Conservation (phyloP, 257 asterid species). For the Capsicum baccatum region DNA sequence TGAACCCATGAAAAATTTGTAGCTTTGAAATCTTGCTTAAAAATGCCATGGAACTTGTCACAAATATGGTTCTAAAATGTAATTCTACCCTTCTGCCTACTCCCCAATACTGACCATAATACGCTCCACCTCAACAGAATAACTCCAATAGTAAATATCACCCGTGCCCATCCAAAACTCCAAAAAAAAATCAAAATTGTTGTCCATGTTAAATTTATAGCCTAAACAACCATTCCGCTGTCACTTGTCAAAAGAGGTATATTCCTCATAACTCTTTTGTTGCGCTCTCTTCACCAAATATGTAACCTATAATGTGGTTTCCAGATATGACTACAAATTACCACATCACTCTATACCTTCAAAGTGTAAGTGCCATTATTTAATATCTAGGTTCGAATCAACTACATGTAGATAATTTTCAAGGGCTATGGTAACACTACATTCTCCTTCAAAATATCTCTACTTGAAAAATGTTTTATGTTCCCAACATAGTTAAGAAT, state of each 20-base stretch:
- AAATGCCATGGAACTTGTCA: neutral
- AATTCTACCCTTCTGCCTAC: too few relatives aligned
- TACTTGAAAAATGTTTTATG: too few relatives aligned
- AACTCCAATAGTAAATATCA: too few relatives aligned
- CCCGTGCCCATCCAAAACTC: too few relatives aligned
- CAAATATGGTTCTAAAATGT: neutral
- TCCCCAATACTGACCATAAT: too few relatives aligned
- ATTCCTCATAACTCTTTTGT: neutral
- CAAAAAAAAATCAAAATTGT: too few relatives aligned
- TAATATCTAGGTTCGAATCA: neutral
- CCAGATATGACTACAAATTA: neutral
- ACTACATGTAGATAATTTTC: too few relatives aligned
- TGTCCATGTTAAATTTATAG: too few relatives aligned
- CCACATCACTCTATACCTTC: constrained; percentile 23
- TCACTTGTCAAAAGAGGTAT: too few relatives aligned
- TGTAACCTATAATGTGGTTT: neutral
- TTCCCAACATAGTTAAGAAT: too few relatives aligned
- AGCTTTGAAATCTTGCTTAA: neutral
- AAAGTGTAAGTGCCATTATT: neutral
- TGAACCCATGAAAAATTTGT: constrained; percentile 15
- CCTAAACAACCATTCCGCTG: too few relatives aligned
- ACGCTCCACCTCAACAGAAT: too few relatives aligned
- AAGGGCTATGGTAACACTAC: neutral
- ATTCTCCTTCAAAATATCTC: neutral
- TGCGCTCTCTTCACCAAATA: neutral